Evolutionary conservation across 495 filamentous ascomycete species (phyloP).

Genomic region (Cetradonia linearis): DNA sequence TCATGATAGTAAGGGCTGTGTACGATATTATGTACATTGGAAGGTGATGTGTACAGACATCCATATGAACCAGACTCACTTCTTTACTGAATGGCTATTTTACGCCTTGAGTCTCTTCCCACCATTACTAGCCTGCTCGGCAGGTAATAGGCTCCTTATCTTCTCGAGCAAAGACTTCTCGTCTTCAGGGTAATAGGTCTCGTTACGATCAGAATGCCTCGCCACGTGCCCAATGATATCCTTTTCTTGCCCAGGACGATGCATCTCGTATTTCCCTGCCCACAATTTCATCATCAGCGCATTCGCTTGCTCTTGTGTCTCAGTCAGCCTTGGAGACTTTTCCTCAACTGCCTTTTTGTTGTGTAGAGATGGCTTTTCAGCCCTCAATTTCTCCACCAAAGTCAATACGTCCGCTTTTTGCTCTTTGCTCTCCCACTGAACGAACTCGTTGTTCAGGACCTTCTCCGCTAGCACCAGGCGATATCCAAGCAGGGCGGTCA

Average conservation of each 20-base stretch:
- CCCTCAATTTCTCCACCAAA: constrained; percentile 35
- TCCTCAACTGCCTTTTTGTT: constrained; percentile 33
- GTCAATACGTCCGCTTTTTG: constrained; percentile 33
- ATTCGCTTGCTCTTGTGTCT: constrained; percentile 41
- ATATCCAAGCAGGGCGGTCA: constrained; percentile 11
- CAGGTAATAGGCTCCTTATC: constrained; percentile 28
- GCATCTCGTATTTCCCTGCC: constrained; percentile 35
- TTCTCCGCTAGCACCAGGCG: constrained; percentile 14
- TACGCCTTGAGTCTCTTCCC: background rate
- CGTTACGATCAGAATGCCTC: constrained; percentile 37
- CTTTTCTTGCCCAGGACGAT: constrained; percentile 13
- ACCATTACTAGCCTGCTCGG: background rate
- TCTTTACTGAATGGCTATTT: background rate
- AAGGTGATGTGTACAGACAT: background rate
- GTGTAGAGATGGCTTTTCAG: too few relatives aligned
- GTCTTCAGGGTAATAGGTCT: constrained; percentile 36
- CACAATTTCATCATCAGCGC: constrained; percentile 66
- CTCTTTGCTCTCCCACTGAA: constrained; percentile 33
- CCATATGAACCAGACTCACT: background rate
- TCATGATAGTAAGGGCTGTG: background rate
- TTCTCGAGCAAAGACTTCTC: constrained; percentile 37
- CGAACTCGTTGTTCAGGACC: constrained; percentile 32
- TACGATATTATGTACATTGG: background rate
- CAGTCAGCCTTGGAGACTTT: constrained; percentile 29
- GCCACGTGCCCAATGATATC: constrained; percentile 31